These are phyloP conservation scores for Leccinum griseonigrum DNA, from an alignment of 1,284 basidiomycete genomes.

Conservation along the genomic window DNA sequence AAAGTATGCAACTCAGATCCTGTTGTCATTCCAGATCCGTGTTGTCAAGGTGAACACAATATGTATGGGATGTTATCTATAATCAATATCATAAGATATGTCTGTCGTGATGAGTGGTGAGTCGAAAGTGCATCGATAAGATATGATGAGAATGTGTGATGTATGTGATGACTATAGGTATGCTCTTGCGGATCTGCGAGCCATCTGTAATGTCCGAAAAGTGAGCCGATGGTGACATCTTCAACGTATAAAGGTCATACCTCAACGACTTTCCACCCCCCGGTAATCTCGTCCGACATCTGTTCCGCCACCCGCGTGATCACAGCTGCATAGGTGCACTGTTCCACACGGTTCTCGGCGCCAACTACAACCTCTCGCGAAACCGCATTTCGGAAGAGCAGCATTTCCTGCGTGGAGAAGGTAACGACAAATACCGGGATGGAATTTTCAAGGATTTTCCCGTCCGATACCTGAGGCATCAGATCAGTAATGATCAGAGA, in stretches of 20 bases:
- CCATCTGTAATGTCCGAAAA: constrained; percentile 29
- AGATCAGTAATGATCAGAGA: constrained; percentile 5
- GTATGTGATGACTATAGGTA: constrained; percentile 29
- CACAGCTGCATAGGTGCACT: constrained; percentile 92
- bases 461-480: constrained; percentile 59
- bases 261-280: constrained; percentile 98
- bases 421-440: constrained; percentile 93
- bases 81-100: constrained; percentile 32
- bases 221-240: constrained; percentile 5
- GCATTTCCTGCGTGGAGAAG: constrained; percentile 92
- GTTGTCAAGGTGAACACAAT: background rate
- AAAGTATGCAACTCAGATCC: background rate
- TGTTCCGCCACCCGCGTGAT: constrained; percentile 87
- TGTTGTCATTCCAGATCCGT: background rate
- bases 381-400: constrained; percentile 89
- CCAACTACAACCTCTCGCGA: constrained; percentile 86
- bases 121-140: constrained; percentile 25
- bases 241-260: constrained; percentile 37
- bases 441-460: constrained; percentile 87
- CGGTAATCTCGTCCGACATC: constrained; percentile 88
- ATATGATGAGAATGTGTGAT: constrained; percentile 10
- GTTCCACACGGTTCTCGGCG: constrained; percentile 86
- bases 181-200: constrained; percentile 38
- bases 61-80: constrained; percentile 20
- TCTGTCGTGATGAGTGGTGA: constrained; percentile 31